phyloP scores from a whole-genome alignment of 2,329 filamentous ascomycete genomes.

The Cladophialophora carrionii region DNA sequence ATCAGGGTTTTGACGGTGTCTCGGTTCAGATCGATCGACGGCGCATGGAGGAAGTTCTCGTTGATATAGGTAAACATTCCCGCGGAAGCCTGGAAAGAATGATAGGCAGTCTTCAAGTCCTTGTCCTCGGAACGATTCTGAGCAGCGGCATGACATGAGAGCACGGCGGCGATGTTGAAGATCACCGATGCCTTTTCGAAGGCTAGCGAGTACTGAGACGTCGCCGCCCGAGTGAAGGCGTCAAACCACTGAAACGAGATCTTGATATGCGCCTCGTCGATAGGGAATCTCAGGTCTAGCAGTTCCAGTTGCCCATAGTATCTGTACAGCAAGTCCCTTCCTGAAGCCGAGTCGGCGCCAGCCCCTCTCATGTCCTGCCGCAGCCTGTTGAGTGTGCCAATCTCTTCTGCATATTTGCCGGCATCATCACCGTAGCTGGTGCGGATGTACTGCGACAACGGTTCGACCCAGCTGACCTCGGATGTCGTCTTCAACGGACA shows the following conservation, averaged over 20 bases:
- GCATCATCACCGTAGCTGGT: slow-evolving; percentile 95
- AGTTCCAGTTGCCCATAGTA: slow-evolving; percentile 98
- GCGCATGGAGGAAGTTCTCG: slow-evolving; percentile 97
- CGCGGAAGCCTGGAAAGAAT: slow-evolving; percentile 95
- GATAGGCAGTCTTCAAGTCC: slow-evolving; percentile 93
- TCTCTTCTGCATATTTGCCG: slow-evolving; percentile 94
- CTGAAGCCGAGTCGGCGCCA: slow-evolving; percentile 92
- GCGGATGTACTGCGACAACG: slow-evolving; percentile 90
- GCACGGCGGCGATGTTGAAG: slow-evolving; percentile 97
- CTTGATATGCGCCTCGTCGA: slow-evolving; percentile 99
- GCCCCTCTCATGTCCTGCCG: slow-evolving; percentile 98
- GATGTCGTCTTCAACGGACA: slow-evolving; percentile 90
- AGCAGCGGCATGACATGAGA: slow-evolving; percentile 91
- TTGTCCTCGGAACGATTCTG: slow-evolving; percentile 91
- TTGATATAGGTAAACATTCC: slow-evolving; percentile 99
- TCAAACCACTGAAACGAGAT: slow-evolving; percentile 99
- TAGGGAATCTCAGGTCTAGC: slow-evolving; percentile 89
- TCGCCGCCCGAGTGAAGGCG: slow-evolving; percentile 98
- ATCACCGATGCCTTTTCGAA: slow-evolving; percentile 99
- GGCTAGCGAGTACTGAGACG: slow-evolving; percentile 91
- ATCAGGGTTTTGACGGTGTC: slow-evolving; percentile 97
- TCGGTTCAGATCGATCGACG: slow-evolving; percentile 90
- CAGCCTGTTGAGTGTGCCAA: slow-evolving; percentile 87
- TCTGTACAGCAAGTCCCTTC: slow-evolving; percentile 88
- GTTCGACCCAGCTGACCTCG: slow-evolving; percentile 96